These are phyloP conservation scores for Clavispora fructus DNA, from an alignment of 805 yeast genomes.

Conservation along the genomic window DNA sequence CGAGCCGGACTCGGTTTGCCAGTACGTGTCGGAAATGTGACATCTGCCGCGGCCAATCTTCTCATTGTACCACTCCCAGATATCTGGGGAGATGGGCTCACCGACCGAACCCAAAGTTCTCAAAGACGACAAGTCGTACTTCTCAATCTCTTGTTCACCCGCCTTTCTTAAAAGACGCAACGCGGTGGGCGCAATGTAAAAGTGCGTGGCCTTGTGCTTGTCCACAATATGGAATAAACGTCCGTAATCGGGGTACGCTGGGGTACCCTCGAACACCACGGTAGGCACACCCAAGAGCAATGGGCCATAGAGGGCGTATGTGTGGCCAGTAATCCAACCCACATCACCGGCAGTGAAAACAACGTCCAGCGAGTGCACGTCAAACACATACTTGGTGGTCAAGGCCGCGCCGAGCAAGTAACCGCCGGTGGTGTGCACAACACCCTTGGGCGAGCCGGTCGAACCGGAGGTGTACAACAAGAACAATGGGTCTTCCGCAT, in stretches of 20 bases:
- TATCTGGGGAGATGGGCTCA: constrained; percentile 81
- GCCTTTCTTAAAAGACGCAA: constrained; percentile 70
- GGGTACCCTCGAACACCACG: constrained; percentile 81
- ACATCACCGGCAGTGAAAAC: constrained; percentile 86
- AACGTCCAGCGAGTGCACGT: constrained; percentile 66
- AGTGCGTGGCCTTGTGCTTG: constrained; percentile 66
- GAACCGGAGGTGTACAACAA: constrained; percentile 82
- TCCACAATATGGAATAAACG: constrained; percentile 79
- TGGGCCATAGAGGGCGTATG: constrained; percentile 81
- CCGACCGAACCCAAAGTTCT: constrained; percentile 80
- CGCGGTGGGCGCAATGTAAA: constrained; percentile 84
- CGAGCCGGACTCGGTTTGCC: constrained; percentile 88
- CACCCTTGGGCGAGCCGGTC: constrained; percentile 87
- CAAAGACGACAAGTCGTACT: constrained; percentile 57
- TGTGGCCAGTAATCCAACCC: constrained; percentile 90
- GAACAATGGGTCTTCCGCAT: constrained; percentile 78
- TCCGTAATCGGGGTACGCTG: constrained; percentile 75
- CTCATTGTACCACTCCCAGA: constrained; percentile 83
- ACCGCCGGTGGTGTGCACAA: constrained; percentile 78
- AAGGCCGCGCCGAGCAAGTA: constrained; percentile 67
- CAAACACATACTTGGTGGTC: constrained; percentile 73
- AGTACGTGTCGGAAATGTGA: constrained; percentile 76
- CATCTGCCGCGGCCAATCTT: constrained; percentile 65
- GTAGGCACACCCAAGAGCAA: constrained; percentile 71
- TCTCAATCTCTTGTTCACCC: constrained; percentile 58